These are phyloP conservation scores for Stenocarpella maydis DNA, from an alignment of 2,329 filamentous ascomycete species.

Conservation along the genomic window DNA sequence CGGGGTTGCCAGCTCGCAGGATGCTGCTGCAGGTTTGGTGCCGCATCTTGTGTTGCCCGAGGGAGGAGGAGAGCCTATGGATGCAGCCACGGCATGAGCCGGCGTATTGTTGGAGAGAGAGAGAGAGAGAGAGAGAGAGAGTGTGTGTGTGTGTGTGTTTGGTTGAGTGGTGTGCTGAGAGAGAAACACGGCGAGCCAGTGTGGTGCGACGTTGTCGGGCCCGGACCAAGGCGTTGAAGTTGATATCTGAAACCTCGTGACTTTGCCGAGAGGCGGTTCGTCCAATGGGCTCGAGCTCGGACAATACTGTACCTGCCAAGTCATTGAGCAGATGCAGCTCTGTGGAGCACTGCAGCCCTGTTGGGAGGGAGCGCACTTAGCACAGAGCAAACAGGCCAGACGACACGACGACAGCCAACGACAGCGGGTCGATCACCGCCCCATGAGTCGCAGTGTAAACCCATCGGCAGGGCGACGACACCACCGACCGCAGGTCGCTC, in stretches of 20 bases:
- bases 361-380: no score
- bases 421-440: conserved; percentile 1
- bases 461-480: conserved; percentile 9
- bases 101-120: background rate
- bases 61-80: background rate
- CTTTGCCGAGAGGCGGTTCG: conserved; percentile 8
- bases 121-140: no score
- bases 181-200: background rate
- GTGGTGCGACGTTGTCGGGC: background rate
- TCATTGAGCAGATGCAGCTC: conserved; percentile 14
- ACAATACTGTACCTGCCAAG: conserved; percentile 15
- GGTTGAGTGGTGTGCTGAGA: no score
- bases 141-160: background rate
- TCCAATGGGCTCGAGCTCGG: conserved; percentile 1
- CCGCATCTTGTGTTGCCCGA: background rate
- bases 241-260: conserved; percentile 17
- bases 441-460: conserved; percentile 18
- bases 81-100: background rate
- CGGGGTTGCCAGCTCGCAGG: conserved; percentile 6
- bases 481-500: conserved; percentile 10
- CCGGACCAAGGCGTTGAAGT: background rate
- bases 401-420: conserved; percentile 4
- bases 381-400: background rate
- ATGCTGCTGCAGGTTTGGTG: conserved; percentile 11
- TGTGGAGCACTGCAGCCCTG: conserved; percentile 16